Conservation (phyloP, 306 rosid genomes). For the Quillaja saponaria region DNA sequence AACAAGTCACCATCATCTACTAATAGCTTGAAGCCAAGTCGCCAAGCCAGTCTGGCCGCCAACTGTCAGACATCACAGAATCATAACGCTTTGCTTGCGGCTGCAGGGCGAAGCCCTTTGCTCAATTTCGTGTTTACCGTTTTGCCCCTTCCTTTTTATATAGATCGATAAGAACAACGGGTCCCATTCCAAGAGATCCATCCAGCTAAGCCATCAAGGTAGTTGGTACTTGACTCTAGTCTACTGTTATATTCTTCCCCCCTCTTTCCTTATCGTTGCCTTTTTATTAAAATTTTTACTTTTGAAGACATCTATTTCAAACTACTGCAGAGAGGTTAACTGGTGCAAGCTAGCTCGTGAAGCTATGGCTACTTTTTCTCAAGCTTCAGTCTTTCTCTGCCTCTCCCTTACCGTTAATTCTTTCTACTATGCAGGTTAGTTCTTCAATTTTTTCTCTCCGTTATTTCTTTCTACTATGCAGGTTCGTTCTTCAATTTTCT, state of each 20-base stretch:
- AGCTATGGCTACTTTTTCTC: constrained; percentile 49
- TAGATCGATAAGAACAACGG: background rate
- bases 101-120: no score
- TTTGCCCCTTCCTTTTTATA: background rate
- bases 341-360: background rate
- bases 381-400: constrained; percentile 20
- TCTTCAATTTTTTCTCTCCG: background rate
- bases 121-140: background rate
- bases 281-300: background rate
- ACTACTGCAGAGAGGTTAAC: background rate
- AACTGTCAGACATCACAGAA: no score
- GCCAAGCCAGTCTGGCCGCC: no score
- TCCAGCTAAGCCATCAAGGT: background rate
- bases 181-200: background rate
- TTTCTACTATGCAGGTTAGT: constrained; percentile 49
- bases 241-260: background rate
- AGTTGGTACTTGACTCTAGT: background rate
- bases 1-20: no score
- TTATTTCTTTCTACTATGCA: constrained; percentile 35
- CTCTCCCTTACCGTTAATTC: constrained; percentile 39
- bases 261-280: background rate
- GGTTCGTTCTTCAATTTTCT: constrained; percentile 39
- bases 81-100: no score
- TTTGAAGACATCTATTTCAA: background rate
- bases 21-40: no score